Evolutionary conservation across 140 eudicot species (phyloP), one percentile per base, ranked within the genome.

Genomic region (Cichorium intybus): DNA sequence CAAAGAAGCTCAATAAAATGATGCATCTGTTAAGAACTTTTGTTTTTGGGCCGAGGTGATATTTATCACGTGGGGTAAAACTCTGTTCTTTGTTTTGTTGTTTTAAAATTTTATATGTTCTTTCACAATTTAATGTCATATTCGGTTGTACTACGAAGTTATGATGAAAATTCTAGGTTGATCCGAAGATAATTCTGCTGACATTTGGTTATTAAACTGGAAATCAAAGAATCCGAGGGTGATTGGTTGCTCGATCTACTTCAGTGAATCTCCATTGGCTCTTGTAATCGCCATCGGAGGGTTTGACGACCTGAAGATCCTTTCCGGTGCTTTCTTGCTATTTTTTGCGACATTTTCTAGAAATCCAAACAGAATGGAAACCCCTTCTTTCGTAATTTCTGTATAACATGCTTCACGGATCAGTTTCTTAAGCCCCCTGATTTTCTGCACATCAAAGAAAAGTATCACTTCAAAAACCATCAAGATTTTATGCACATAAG

Each of bases 91-190:
- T n/a, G n/a, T n/a, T n/a, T n/a, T n/a, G n/a, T n/a, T n/a, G n/a
- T 27, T 63, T 52, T 52, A 11, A 9, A 21, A 41, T 48, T 27
- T 24, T 70, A 21, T 54, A 4, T 60, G 20, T 31, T 37, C 18
- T 46, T 22, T 59, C 24, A 48, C 34, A 14, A 14, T 41, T 69
- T 55, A 10, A 24, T 64, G 47, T 27, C 37, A 21, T 22, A 10
- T 61, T 61, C 35, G 62, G 62, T 73, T 67, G n/a, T 69, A 56
- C 56, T 56, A 9, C 45, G 29, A 60, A 70, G 23, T 24, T 70
- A 22, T 65, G 56, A 35, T 75, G 71, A n/a, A 37, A 64, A 67
- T 49, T 79, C 77, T 78, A 85, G 93, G 85, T 70, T 78, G 75
- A 77, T 81, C 54, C 72, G 76, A 79, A 64, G 48, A 53, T 22